Evolutionary conservation across 345 rosid species (phyloP).

Genomic region (Jatropha curcas): DNA sequence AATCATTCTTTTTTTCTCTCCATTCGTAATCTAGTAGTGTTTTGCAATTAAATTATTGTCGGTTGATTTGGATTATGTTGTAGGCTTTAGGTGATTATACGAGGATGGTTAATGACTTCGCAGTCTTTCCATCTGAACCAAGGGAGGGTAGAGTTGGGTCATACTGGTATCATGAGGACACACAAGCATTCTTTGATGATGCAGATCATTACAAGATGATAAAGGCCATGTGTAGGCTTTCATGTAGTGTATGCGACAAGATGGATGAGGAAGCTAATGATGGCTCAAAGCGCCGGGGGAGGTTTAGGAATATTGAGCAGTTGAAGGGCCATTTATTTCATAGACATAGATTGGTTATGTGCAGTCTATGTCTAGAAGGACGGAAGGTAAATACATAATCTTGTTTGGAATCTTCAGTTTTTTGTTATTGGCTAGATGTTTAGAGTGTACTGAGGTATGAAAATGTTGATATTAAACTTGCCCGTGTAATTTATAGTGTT

Average conservation of each 20-base stretch:
- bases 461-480: background rate
- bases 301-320: slow-evolving; percentile 84
- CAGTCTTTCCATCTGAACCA: slow-evolving; percentile 71
- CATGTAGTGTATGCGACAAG: slow-evolving; percentile 83
- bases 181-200: slow-evolving; percentile 87
- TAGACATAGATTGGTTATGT: slow-evolving; percentile 76
- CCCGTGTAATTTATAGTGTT: background rate
- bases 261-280: slow-evolving; percentile 59
- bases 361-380: slow-evolving; percentile 90
- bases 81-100: slow-evolving; percentile 96
- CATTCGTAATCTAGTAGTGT: background rate
- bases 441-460: background rate
- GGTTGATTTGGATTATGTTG: slow-evolving; percentile 4
- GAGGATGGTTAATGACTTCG: slow-evolving; percentile 79
- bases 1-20: background rate
- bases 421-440: background rate
- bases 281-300: slow-evolving; percentile 54
- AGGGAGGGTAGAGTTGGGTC: slow-evolving; percentile 78
- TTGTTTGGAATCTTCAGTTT: background rate
- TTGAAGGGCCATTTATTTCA: slow-evolving; percentile 91
- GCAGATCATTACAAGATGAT: slow-evolving; percentile 91
- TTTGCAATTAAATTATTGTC: background rate
- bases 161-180: slow-evolving; percentile 86
- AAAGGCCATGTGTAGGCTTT: slow-evolving; percentile 97
- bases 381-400: slow-evolving; percentile 58